Conservation (phyloP, 2,329 filamentous ascomycete species). For the Aspergillus bombycis region DNA sequence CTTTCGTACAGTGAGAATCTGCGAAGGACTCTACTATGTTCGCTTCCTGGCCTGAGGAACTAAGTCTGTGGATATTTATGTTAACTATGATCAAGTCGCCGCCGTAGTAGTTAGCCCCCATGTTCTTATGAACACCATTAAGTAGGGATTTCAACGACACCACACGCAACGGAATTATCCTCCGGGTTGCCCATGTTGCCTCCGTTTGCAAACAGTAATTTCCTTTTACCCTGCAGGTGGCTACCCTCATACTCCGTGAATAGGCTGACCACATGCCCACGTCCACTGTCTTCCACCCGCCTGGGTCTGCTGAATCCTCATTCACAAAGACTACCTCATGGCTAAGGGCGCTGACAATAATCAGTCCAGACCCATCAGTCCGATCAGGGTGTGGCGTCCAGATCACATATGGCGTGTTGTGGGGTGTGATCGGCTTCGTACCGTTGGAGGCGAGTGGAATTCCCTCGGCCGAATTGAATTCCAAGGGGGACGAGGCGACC, state of each 20-base stretch:
- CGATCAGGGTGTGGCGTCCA: constrained; percentile 12
- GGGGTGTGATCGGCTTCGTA: neutral
- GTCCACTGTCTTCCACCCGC: constrained; percentile 1
- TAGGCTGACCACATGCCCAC: constrained; percentile 4
- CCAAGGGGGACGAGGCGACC: constrained; percentile 43
- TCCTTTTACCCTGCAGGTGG: neutral
- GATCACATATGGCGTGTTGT: constrained; percentile 12
- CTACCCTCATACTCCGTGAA: neutral
- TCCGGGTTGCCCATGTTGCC: neutral
- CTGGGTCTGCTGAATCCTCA: constrained; percentile 7
- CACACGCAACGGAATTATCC: neutral
- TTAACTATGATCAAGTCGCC: no score
- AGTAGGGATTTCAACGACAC: neutral
- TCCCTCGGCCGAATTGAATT: constrained; percentile 39
- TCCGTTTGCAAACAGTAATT: neutral
- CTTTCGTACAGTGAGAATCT: no score
- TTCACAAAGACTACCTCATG: constrained; percentile 16
- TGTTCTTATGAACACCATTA: no score
- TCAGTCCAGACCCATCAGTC: constrained; percentile 8
- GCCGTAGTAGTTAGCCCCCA: no score
- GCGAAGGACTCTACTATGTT: no score
- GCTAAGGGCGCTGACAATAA: constrained; percentile 12
- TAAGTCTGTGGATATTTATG: no score
- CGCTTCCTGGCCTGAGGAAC: no score
- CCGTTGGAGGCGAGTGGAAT: constrained; percentile 32